These are phyloP conservation scores for Dryas integrifolia DNA, from an alignment of 331 rosid genomes.

Conservation along the genomic window DNA sequence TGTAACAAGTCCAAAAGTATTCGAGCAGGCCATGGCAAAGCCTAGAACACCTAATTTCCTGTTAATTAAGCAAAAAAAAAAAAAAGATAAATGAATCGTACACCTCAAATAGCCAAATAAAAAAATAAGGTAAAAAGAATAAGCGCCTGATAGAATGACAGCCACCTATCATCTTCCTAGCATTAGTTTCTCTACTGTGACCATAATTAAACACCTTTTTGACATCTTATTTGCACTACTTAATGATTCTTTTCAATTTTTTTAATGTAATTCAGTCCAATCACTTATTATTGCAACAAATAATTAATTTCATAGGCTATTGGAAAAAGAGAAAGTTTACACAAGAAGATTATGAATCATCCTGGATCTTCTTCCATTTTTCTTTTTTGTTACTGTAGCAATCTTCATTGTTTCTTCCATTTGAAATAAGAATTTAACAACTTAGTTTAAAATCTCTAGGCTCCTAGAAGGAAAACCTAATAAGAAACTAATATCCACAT, in stretches of 20 bases:
- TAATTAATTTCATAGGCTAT: neutral
- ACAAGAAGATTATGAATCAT: neutral
- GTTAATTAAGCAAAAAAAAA: slow-evolving; percentile 23
- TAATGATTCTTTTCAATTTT: neutral
- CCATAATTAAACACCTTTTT: neutral
- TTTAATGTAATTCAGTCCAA: neutral
- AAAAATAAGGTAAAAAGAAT: neutral
- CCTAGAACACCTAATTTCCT: slow-evolving; percentile 75
- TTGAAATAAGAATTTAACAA: neutral
- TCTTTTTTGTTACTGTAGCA: too few species aligned
- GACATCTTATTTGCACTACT: neutral
- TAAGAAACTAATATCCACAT: slow-evolving; percentile 17
- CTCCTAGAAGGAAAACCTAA: slow-evolving; percentile 11
- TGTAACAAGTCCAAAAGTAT: slow-evolving; percentile 95
- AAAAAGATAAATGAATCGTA: slow-evolving; percentile 20
- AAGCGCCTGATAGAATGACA: neutral
- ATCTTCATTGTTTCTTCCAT: too few species aligned
- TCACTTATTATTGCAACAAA: neutral
- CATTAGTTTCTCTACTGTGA: neutral
- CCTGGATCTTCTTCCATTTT: neutral
- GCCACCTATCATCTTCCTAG: neutral
- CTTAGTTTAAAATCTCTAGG: neutral
- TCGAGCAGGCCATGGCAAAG: slow-evolving; percentile 94
- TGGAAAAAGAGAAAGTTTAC: neutral
- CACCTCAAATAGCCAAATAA: slow-evolving; percentile 10